Percentiles rank a stretch among this genome's conserved stretches.
These are phyloP conservation scores for Sporisorium graminicola DNA, from an alignment of 1,284 basidiomycete species.

Conservation along the genomic window DNA sequence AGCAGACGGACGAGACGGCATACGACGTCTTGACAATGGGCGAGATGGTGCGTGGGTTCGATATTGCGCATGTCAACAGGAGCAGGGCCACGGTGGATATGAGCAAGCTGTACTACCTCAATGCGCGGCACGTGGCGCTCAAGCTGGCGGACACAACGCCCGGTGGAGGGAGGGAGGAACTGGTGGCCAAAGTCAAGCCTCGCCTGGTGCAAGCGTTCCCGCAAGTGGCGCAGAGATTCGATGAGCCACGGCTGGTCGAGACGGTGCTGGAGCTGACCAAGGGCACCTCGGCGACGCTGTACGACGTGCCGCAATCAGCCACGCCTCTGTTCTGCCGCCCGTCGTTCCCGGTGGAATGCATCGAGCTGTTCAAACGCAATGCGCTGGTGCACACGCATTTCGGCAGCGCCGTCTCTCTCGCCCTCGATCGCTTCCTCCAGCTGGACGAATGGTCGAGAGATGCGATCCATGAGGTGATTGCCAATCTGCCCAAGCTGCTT, in stretches of 20 bases:
- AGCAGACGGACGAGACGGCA: constrained; percentile 18
- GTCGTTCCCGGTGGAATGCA: neutral
- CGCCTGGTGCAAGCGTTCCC: constrained; percentile 21
- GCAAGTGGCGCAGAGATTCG: neutral
- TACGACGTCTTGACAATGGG: constrained; percentile 59
- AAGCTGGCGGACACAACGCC: constrained; percentile 45
- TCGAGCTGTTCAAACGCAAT: constrained; percentile 14
- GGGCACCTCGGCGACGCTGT: constrained; percentile 30
- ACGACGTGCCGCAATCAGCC: constrained; percentile 31
- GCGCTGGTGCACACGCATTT: constrained; percentile 28
- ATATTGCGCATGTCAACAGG: constrained; percentile 57
- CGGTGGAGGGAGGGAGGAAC: constrained; percentile 23
- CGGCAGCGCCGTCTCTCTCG: constrained; percentile 5
- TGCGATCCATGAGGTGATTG: constrained; percentile 23
- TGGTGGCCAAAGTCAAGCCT: constrained; percentile 20
- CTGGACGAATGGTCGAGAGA: constrained; percentile 24
- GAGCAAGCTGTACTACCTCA: constrained; percentile 62
- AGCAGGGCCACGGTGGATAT: constrained; percentile 59
- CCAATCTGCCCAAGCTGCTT: constrained; percentile 19
- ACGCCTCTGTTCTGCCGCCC: constrained; percentile 25
- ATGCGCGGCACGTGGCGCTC: constrained; percentile 52
- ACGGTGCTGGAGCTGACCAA: constrained; percentile 24
- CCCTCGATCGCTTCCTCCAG: neutral
- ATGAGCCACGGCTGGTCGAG: constrained; percentile 6
- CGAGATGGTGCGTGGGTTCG: constrained; percentile 56